phyloP scores from a whole-genome alignment of 495 filamentous ascomycete genomes.

The Parachaetomium inaequale region DNA sequence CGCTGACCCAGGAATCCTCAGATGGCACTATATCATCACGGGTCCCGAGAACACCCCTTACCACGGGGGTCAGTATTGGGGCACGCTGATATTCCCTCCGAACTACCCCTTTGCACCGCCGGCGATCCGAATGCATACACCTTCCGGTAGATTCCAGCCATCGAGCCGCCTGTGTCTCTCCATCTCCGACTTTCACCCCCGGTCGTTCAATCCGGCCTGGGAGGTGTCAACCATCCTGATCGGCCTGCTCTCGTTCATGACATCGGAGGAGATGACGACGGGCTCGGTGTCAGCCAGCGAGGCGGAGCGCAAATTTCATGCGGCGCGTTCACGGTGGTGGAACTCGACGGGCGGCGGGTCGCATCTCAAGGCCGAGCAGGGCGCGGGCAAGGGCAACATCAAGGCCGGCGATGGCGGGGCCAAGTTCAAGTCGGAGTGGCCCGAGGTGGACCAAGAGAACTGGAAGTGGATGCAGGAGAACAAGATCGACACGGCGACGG shows the following conservation, averaged over 20 bases:
- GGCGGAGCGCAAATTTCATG: conserved; percentile 71
- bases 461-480: conserved; percentile 88
- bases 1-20: conserved; percentile 30
- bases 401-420: conserved; percentile 84
- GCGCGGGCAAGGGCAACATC: conserved; percentile 48
- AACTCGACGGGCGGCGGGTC: conserved; percentile 94
- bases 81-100: conserved; percentile 88
- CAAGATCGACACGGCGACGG: conserved; percentile 74
- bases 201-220: conserved; percentile 99
- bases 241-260: conserved; percentile 95
- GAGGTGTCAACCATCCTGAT: conserved; percentile 95
- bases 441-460: conserved; percentile 85
- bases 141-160: conserved; percentile 90
- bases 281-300: conserved; percentile 80
- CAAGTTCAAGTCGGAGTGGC: conserved; percentile 87
- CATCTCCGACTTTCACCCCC: conserved; percentile 95
- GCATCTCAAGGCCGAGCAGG: conserved; percentile 41
- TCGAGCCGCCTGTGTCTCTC: conserved; percentile 87
- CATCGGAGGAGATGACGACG: conserved; percentile 97
- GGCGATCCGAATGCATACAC: conserved; percentile 98
- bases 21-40: conserved; percentile 98
- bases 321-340: conserved; percentile 86
- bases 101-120: conserved; percentile 97
- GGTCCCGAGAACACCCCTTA: conserved; percentile 95
- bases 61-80: conserved; percentile 96